Evolutionary conservation across 352 stramenopile genomes (phyloP).

Genomic region (Lagenidium giganteum): DNA sequence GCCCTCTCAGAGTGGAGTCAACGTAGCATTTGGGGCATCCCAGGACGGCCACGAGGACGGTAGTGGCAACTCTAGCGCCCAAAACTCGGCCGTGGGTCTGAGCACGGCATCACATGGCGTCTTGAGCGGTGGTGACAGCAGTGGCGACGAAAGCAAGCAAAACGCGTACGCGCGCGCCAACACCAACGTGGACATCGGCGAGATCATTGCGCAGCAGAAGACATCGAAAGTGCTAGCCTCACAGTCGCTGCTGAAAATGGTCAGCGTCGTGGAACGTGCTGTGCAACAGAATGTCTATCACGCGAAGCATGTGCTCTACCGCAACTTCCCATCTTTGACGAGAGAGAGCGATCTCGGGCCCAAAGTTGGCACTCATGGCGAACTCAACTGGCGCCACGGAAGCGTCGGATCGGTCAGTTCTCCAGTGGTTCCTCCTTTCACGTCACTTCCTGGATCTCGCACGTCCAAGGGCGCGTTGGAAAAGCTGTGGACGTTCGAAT

Average conservation of each 20-base stretch:
- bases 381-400: too few relatives aligned
- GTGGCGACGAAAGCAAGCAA: conserved; percentile 35
- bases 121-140: conserved; percentile 27
- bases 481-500: conserved; percentile 75
- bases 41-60: conserved; percentile 41
- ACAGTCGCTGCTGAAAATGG: conserved; percentile 43
- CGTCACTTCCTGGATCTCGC: too few relatives aligned
- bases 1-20: conserved; percentile 34
- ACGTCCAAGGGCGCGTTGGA: conserved; percentile 30
- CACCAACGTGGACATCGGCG: conserved; percentile 67
- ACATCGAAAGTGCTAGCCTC: conserved; percentile 60
- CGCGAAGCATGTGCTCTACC: conserved; percentile 76
- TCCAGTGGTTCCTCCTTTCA: too few relatives aligned
- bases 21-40: conserved; percentile 42
- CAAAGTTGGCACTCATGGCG: conserved; percentile 2
- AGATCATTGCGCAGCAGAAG: conserved; percentile 66
- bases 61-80: conserved; percentile 30
- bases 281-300: conserved; percentile 90
- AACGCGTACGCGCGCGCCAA: conserved; percentile 64
- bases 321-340: conserved; percentile 56
- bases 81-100: conserved; percentile 32
- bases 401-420: too few relatives aligned
- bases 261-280: conserved; percentile 73
- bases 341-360: conserved; percentile 2
- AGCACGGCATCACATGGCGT: conserved; percentile 37